A percentile compares a stretch with the other conserved stretches of the same genome.
phyloP scores from a whole-genome alignment of 2,329 filamentous ascomycete genomes.

The Pseudogymnoascus sp. region DNA sequence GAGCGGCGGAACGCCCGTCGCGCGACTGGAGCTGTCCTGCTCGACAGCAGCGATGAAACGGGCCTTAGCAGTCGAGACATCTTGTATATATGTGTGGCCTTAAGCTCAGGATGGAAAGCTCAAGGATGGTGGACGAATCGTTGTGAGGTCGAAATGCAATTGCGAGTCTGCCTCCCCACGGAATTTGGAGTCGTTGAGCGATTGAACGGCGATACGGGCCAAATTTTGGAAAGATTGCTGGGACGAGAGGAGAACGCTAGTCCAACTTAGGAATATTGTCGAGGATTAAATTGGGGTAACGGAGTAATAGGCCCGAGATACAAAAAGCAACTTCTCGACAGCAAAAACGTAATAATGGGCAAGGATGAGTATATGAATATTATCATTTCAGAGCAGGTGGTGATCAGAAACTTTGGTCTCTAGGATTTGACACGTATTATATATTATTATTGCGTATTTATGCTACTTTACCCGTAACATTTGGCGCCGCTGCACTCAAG shows the following conservation, averaged over 20 bases:
- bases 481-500: background rate
- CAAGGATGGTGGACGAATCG: slow-evolving; percentile 4
- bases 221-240: slow-evolving; percentile 9
- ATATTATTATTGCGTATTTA: slow-evolving; percentile 6
- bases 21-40: slow-evolving; percentile 40
- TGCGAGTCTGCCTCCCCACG: slow-evolving; percentile 8
- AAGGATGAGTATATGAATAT: background rate
- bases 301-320: slow-evolving; percentile 6
- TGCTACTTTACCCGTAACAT: background rate
- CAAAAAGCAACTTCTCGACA: background rate
- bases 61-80: slow-evolving; percentile 53
- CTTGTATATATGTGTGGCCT: slow-evolving; percentile 13
- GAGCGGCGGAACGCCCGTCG: slow-evolving; percentile 45
- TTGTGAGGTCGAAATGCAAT: slow-evolving; percentile 8
- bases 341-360: background rate
- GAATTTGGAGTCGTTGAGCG: slow-evolving; percentile 9
- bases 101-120: background rate
- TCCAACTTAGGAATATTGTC: slow-evolving; percentile 4
- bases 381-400: background rate
- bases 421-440: slow-evolving; percentile 6
- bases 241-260: slow-evolving; percentile 4
- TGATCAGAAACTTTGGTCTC: background rate
- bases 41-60: slow-evolving; percentile 52
- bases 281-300: slow-evolving; percentile 4
- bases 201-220: slow-evolving; percentile 7